These are phyloP conservation scores for Raffaelea ambrosiae DNA, from an alignment of 2,329 filamentous ascomycete genomes.

Conservation along the genomic window DNA sequence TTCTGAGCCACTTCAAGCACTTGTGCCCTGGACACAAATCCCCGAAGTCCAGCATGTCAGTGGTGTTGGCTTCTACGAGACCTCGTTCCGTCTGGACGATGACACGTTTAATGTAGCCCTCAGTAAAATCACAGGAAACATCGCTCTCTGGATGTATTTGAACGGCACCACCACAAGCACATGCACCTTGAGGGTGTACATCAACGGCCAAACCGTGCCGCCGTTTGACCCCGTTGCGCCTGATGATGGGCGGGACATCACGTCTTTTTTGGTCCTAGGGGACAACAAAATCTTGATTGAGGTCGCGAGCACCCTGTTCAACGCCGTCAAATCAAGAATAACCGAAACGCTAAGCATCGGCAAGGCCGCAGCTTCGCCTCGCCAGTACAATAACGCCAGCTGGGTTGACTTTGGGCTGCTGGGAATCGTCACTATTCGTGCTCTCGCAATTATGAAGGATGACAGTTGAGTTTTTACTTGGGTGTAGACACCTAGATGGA, in stretches of 20 bases:
- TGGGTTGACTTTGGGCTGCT: too few species aligned
- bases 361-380: too few species aligned
- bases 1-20: slow-evolving; percentile 4
- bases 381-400: too few species aligned
- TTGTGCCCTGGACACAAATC: slow-evolving; percentile 8
- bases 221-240: slow-evolving; percentile 8
- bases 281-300: slow-evolving; percentile 7
- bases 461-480: too few species aligned
- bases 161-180: slow-evolving; percentile 5
- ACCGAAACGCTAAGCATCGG: too few species aligned
- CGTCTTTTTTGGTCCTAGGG: neutral
- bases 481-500: too few species aligned
- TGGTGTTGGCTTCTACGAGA: slow-evolving; percentile 10
- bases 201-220: slow-evolving; percentile 9
- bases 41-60: slow-evolving; percentile 3
- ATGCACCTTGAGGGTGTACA: slow-evolving; percentile 6
- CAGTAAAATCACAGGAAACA: too few species aligned
- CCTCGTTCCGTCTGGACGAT: slow-evolving; percentile 1
- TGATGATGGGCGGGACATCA: slow-evolving; percentile 4
- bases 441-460: too few species aligned
- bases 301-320: slow-evolving; percentile 11
- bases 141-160: slow-evolving; percentile 3
- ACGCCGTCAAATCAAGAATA: slow-evolving; percentile 6
- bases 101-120: neutral
- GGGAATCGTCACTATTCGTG: too few species aligned